These are phyloP conservation scores for Orbilia blumenaviensis DNA, from an alignment of 2,329 filamentous ascomycete species.

Conservation along the genomic window DNA sequence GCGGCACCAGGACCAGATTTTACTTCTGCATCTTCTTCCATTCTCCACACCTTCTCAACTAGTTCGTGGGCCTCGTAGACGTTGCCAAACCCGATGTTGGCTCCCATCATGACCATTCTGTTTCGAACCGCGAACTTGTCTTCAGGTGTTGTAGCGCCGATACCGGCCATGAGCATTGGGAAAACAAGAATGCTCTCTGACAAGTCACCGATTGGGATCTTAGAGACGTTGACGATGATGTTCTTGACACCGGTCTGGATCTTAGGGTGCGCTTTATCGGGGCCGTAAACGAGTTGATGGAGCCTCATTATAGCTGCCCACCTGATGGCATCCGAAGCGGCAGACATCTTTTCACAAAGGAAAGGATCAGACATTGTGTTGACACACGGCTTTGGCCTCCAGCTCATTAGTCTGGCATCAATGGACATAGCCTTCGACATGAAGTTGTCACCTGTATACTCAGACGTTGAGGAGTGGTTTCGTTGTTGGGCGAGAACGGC, in stretches of 20 bases:
- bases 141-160: conserved; percentile 41
- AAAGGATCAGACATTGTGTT: conserved; percentile 36
- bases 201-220: conserved; percentile 53
- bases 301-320: conserved; percentile 54
- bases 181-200: conserved; percentile 55
- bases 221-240: conserved; percentile 44
- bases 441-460: conserved; percentile 31
- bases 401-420: conserved; percentile 46
- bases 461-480: conserved; percentile 13
- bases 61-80: conserved; percentile 54
- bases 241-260: conserved; percentile 49
- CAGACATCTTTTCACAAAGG: conserved; percentile 52
- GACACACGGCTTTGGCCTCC: conserved; percentile 44
- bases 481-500: conserved; percentile 50
- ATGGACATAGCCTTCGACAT: conserved; percentile 47
- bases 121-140: conserved; percentile 47
- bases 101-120: conserved; percentile 52
- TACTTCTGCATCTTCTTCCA: conserved; percentile 47
- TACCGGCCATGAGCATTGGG: conserved; percentile 54
- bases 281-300: conserved; percentile 51
- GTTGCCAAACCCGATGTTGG: conserved; percentile 54
- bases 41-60: conserved; percentile 48
- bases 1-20: conserved; percentile 27
- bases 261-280: conserved; percentile 42
- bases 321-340: conserved; percentile 48